phyloP scores from a whole-genome alignment of 352 stramenopile genomes.

The Globisporangium mamillatum region DNA sequence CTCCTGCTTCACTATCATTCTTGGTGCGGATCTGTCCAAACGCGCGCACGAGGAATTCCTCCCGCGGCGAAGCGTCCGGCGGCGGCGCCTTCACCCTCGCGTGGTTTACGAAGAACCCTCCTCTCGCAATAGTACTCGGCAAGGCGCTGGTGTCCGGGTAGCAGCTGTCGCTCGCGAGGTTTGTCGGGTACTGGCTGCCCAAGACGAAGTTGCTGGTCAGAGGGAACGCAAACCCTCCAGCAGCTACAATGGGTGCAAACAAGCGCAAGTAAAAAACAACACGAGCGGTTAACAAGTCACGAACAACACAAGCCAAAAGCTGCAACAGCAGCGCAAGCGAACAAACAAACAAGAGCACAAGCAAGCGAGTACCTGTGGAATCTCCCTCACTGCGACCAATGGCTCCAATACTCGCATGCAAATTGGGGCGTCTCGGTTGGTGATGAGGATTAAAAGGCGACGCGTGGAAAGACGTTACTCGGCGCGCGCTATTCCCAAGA shows the following conservation, averaged over 20 bases:
- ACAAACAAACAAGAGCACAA: neutral
- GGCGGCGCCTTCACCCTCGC: neutral
- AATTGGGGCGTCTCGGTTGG: neutral
- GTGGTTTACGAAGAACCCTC: neutral
- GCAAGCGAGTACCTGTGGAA: neutral
- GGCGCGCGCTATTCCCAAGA: neutral
- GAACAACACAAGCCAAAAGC: neutral
- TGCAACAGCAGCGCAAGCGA: neutral
- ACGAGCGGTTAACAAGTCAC: neutral
- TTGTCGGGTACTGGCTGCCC: neutral
- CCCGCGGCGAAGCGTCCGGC: slow-evolving; percentile 54
- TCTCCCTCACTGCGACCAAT: neutral
- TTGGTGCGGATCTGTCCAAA: slow-evolving; percentile 51
- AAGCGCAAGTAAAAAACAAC: neutral
- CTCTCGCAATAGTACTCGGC: neutral
- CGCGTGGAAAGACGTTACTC: slow-evolving; percentile 14
- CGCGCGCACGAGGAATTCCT: slow-evolving; percentile 70
- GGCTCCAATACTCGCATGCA: neutral
- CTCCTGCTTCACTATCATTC: neutral
- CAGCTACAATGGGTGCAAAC: neutral
- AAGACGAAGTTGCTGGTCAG: neutral
- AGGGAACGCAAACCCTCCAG: slow-evolving; percentile 7
- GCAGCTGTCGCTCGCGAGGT: neutral
- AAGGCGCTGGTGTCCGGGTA: neutral
- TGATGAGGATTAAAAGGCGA: slow-evolving; percentile 8